Evolutionary conservation across 805 yeast species (phyloP).

Genomic region (Yamadazyma paraphyllophila): DNA sequence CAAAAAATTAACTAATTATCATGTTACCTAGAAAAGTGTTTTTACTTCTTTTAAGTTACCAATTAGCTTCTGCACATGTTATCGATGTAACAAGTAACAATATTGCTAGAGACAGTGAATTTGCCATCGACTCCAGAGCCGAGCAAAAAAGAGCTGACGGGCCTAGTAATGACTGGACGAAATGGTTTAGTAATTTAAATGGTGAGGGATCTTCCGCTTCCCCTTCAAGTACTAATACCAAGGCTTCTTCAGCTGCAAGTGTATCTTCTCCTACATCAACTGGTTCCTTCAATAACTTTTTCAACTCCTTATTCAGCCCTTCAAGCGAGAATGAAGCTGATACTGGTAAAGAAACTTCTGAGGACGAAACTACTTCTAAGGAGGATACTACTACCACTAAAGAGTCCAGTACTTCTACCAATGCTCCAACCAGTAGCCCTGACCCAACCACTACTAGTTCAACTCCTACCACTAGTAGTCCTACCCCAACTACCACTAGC

Average conservation of each 20-base stretch:
- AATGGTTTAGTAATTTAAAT: constrained; percentile 9
- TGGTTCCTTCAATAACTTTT: constrained; percentile 3
- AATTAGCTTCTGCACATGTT: constrained; percentile 1
- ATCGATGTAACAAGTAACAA: constrained; percentile 10
- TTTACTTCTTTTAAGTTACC: constrained; percentile 1
- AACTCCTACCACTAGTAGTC: not conserved
- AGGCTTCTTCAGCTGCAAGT: not conserved
- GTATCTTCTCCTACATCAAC: constrained; percentile 1
- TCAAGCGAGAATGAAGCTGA: not conserved
- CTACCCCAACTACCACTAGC: not conserved
- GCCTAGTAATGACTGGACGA: constrained; percentile 6
- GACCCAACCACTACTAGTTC: constrained; percentile 3
- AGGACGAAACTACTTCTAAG: constrained; percentile 3
- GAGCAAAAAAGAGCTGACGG: constrained; percentile 4
- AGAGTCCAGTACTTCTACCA: not conserved
- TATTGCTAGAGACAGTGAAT: not conserved
- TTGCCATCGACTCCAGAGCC: not conserved
- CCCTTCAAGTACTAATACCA: not conserved
- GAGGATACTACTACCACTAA: not conserved
- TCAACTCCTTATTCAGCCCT: constrained; percentile 6
- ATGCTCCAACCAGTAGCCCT: not conserved
- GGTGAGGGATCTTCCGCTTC: not conserved
- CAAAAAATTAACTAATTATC: not conserved
- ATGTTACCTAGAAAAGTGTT: constrained; percentile 5
- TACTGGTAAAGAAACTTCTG: constrained; percentile 1